Conservation (phyloP, 768 basidiomycete genomes). For the Amanita fuliginea region DNA sequence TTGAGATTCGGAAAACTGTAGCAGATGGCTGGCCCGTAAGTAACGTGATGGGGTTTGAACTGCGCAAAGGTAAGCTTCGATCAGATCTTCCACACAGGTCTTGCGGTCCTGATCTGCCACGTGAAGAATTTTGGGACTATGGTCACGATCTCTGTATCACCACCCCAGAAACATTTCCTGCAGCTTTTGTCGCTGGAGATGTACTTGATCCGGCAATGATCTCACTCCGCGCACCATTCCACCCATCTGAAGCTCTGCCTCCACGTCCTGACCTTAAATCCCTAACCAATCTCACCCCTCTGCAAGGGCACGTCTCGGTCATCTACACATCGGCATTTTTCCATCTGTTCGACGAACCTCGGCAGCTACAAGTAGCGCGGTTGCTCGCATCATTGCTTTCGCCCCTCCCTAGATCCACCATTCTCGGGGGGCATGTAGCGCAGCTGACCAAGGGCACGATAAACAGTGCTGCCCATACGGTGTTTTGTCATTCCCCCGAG, state of each 20-base stretch:
- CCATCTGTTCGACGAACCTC: conserved; percentile 24
- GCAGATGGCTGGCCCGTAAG: conserved; percentile 27
- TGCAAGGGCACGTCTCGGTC: conserved; percentile 32
- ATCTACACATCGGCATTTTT: conserved; percentile 29
- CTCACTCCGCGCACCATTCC: conserved; percentile 10
- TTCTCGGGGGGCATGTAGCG: conserved; percentile 27
- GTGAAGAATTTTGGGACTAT: conserved; percentile 45
- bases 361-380: conserved; percentile 19
- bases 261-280: conserved; percentile 7
- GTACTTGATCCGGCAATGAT: conserved; percentile 36
- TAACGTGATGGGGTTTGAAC: conserved; percentile 25
- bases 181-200: conserved; percentile 46
- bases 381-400: conserved; percentile 21
- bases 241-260: background rate
- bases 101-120: background rate
- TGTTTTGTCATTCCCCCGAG: conserved; percentile 28
- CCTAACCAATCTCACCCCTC: conserved; percentile 16
- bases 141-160: conserved; percentile 52
- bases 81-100: background rate
- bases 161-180: conserved; percentile 40
- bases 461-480: conserved; percentile 1
- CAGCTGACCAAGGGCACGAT: conserved; percentile 19
- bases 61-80: conserved; percentile 17
- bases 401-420: conserved; percentile 21
- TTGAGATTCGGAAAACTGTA: conserved; percentile 25